Evolutionary conservation across 129 eudicot species (phyloP).

Genomic region (Flaveria trinervia): DNA sequence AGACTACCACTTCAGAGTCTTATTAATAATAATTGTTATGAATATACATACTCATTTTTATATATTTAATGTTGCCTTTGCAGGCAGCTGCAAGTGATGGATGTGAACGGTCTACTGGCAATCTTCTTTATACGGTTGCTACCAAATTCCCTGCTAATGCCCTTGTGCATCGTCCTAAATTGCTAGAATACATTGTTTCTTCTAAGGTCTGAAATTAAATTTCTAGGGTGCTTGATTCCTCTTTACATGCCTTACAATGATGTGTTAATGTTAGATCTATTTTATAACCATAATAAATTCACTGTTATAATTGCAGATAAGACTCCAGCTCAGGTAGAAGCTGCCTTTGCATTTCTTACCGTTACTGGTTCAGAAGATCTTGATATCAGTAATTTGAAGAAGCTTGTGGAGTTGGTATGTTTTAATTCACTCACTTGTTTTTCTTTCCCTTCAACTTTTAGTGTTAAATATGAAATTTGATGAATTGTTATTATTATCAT

Average conservation of each 20-base stretch:
- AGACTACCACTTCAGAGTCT: not conserved
- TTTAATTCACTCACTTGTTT: not conserved
- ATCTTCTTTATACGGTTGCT: conserved; percentile 81
- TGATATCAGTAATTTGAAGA: conserved; percentile 31
- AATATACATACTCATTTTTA: not conserved
- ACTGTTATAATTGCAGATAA: conserved; percentile 51
- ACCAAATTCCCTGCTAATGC: conserved; percentile 86
- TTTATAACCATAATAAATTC: not conserved
- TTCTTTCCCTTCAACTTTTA: not conserved
- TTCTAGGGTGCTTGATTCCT: not conserved
- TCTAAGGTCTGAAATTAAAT: conserved; percentile 61
- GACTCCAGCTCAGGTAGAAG: conserved; percentile 86
- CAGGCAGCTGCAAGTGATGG: conserved; percentile 79
- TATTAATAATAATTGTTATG: not conserved
- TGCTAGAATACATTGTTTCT: conserved; percentile 67
- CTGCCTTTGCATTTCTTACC: conserved; percentile 76
- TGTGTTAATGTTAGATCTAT: not conserved
- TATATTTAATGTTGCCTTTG: not conserved
- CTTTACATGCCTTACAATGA: not conserved
- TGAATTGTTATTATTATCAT: too few relatives aligned
- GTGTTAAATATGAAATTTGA: not conserved
- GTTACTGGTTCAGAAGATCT: conserved; percentile 57
- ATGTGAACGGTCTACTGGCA: conserved; percentile 71
- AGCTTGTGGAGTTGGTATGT: conserved; percentile 22
- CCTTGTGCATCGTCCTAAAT: conserved; percentile 68